Evolutionary conservation across 2,329 filamentous ascomycete species (phyloP).

Genomic region (Seiridium cupressi): DNA sequence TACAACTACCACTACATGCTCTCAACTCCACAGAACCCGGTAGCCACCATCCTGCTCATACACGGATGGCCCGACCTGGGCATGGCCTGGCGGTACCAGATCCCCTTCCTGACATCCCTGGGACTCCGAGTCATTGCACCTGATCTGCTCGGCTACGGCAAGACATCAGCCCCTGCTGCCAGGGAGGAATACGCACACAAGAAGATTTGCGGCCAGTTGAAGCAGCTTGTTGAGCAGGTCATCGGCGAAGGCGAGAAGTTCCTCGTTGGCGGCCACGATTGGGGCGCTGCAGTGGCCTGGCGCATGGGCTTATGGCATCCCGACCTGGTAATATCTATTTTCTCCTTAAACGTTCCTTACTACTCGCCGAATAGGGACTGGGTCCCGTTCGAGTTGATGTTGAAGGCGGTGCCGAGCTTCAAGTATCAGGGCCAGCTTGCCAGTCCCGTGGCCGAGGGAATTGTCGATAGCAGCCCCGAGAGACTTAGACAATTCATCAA

Average conservation of each 20-base stretch:
- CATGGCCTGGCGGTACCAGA: constrained; percentile 87
- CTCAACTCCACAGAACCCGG: constrained; percentile 44
- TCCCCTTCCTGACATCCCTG: constrained; percentile 70
- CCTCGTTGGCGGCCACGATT: constrained; percentile 89
- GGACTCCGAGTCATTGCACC: constrained; percentile 79
- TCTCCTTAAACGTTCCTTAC: constrained; percentile 81
- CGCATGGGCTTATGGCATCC: constrained; percentile 73
- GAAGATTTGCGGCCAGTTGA: constrained; percentile 71
- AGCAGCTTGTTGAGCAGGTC: constrained; percentile 62
- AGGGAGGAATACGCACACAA: constrained; percentile 68
- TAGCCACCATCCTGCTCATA: constrained; percentile 47
- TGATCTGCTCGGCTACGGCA: constrained; percentile 84
- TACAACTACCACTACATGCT: constrained; percentile 68
- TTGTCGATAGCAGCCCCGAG: constrained; percentile 49
- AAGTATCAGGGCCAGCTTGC: constrained; percentile 81
- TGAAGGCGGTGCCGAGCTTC: constrained; percentile 65
- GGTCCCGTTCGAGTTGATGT: constrained; percentile 57
- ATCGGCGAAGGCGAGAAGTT: constrained; percentile 50
- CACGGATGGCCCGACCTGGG: constrained; percentile 66
- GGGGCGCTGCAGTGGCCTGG: constrained; percentile 80
- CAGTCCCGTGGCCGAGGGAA: constrained; percentile 62
- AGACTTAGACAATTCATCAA: constrained; percentile 70
- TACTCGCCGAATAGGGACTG: constrained; percentile 50
- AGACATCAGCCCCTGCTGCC: constrained; percentile 66
- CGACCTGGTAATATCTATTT: constrained; percentile 68